These are phyloP conservation scores for Clavispora vitiphila DNA, from an alignment of 805 yeast genomes.

Conservation along the genomic window DNA sequence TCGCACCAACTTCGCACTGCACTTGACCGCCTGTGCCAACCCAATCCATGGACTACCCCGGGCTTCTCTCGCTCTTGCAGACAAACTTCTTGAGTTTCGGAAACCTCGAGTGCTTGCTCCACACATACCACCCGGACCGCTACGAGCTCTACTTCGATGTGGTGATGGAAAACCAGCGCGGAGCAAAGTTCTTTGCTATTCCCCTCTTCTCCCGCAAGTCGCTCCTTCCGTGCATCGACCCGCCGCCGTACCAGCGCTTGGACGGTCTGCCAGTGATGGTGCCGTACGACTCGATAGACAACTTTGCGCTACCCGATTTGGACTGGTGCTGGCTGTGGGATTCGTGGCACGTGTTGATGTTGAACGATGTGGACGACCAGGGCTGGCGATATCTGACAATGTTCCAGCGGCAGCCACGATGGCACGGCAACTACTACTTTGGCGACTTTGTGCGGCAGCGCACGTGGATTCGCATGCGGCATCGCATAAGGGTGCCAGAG, in stretches of 20 bases:
- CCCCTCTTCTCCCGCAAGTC: slow-evolving; percentile 45
- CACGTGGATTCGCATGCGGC: slow-evolving; percentile 51
- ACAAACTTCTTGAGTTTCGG: slow-evolving; percentile 5
- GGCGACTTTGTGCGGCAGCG: slow-evolving; percentile 65
- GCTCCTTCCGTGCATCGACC: slow-evolving; percentile 46
- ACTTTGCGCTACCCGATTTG: slow-evolving; percentile 51
- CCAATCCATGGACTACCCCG: background rate
- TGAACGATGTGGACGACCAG: slow-evolving; percentile 68
- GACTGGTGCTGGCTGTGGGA: slow-evolving; percentile 67
- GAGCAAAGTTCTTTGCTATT: slow-evolving; percentile 47
- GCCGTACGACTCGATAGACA: slow-evolving; percentile 21
- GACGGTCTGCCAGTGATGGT: slow-evolving; percentile 32
- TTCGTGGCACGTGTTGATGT: slow-evolving; percentile 71
- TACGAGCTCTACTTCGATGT: slow-evolving; percentile 30
- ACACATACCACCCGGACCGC: background rate
- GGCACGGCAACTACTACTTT: slow-evolving; percentile 61
- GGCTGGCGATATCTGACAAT: slow-evolving; percentile 74
- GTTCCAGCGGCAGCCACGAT: slow-evolving; percentile 29
- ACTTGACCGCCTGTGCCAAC: background rate
- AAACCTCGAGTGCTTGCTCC: slow-evolving; percentile 1
- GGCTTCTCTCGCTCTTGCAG: slow-evolving; percentile 6
- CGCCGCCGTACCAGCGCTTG: slow-evolving; percentile 43
- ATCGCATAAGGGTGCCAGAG: too few species aligned
- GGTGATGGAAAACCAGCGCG: slow-evolving; percentile 51
- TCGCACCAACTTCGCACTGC: too few species aligned